Evolutionary conservation across 352 stramenopile genomes (phyloP), one percentile per base, ranked within the genome.

Genomic region (Pythium monospermum): DNA sequence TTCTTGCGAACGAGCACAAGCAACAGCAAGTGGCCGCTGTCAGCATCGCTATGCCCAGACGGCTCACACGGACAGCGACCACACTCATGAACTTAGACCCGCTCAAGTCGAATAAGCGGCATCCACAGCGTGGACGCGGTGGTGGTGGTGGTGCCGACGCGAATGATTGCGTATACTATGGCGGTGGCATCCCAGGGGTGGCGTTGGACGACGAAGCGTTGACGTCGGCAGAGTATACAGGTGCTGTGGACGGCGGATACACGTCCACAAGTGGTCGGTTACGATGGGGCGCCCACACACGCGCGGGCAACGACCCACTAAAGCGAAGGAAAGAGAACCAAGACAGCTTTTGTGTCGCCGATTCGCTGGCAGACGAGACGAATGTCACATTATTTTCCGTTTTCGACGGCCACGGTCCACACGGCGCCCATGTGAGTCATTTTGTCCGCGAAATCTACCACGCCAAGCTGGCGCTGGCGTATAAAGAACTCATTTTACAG

Each of bases 271-370:
- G 60, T 32, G 59, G 66, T 0, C 49, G 65, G n/a, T 54, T 90
- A 21, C 57, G 51, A 5, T 92, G 81, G 81, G 81, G 81, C 18
- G 51, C 57, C 21, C 61, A 71, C 31, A 80, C 62, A 6, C 69
- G 81, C 41, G 78, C 81, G 19, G 81, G 81, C 26, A 86, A 85
- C 53, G 81, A 92, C 52, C 69, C 76, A 12, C 48, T 92, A 52
- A 62, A 73, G n/a, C 74, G 81, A n/a, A 72, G 81, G 2, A 92
- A 92, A 38, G 78, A 92, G 59, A 92, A 92, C 59, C 81, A 92
- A 55, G 81, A 92, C 61, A 71, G 64, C 22, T 75, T 92, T 30
- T 86, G 68, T 32, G 66, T 92, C 16, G 69, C 61, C 43, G 78
- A 90, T 40, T 52, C 41, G 11, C 39, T 90, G 27, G 69, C 54